These are phyloP conservation scores for Phytophthora pseudosyringae DNA, from an alignment of 352 stramenopile species.

Conservation along the genomic window DNA sequence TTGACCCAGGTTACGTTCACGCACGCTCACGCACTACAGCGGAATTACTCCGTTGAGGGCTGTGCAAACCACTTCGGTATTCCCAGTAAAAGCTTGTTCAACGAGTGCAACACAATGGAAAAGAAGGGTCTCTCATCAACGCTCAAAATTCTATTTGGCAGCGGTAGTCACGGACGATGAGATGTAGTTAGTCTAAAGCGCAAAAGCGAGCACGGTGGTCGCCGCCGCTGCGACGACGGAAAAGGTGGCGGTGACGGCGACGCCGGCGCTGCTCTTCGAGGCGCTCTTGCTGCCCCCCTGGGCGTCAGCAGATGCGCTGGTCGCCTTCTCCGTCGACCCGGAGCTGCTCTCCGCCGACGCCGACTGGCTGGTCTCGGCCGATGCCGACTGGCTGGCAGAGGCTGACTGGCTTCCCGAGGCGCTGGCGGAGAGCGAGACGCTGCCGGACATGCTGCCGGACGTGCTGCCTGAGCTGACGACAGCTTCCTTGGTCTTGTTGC, in stretches of 20 bases:
- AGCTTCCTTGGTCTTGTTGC: constrained; percentile 57
- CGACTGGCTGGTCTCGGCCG: neutral
- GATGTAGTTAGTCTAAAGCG: constrained; percentile 25
- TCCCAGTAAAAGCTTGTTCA: neutral
- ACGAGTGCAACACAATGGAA: constrained; percentile 1
- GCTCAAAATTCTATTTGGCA: constrained; percentile 34
- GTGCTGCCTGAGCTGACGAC: constrained; percentile 35
- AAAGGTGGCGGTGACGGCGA: constrained; percentile 19
- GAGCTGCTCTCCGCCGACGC: constrained; percentile 11
- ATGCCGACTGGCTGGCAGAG: constrained; percentile 9
- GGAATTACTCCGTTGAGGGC: too few relatives aligned
- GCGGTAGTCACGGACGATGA: constrained; percentile 9
- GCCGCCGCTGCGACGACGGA: constrained; percentile 17
- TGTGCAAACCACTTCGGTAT: too few relatives aligned
- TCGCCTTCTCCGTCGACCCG: constrained; percentile 6
- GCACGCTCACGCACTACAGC: too few relatives aligned
- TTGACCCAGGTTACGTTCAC: too few relatives aligned
- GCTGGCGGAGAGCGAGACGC: constrained; percentile 23
- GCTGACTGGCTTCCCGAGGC: constrained; percentile 17
- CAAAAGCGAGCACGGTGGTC: constrained; percentile 28
- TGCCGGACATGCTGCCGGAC: constrained; percentile 37
- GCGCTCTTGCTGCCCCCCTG: constrained; percentile 20
- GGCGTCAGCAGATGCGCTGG: constrained; percentile 4
- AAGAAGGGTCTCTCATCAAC: constrained; percentile 15
- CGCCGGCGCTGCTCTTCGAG: constrained; percentile 16